Evolutionary conservation across 495 filamentous ascomycete genomes (phyloP).

Genomic region (Aspergillus heteromorphus): DNA sequence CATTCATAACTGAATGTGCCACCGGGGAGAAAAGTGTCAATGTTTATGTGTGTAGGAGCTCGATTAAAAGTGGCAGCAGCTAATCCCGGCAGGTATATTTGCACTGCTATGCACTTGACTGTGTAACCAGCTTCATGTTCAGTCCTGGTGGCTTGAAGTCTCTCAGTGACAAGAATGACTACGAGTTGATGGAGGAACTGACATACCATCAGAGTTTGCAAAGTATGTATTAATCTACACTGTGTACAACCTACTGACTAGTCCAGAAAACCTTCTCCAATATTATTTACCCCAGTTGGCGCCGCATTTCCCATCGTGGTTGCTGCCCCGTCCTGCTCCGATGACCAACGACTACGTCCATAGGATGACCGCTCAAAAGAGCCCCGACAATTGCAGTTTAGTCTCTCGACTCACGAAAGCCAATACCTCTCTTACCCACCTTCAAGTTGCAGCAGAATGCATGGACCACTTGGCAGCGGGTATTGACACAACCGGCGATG

Average conservation of each 20-base stretch:
- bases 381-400: slow-evolving; percentile 24
- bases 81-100: slow-evolving; percentile 24
- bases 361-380: slow-evolving; percentile 18
- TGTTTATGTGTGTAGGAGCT: slow-evolving; percentile 45
- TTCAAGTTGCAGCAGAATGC: slow-evolving; percentile 41
- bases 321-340: slow-evolving; percentile 25
- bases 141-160: slow-evolving; percentile 56
- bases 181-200: slow-evolving; percentile 59
- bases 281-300: slow-evolving; percentile 22
- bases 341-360: slow-evolving; percentile 29
- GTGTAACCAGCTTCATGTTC: slow-evolving; percentile 60
- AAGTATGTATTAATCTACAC: slow-evolving; percentile 42
- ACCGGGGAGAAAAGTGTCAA: slow-evolving; percentile 43
- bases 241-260: slow-evolving; percentile 33
- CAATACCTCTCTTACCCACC: slow-evolving; percentile 18
- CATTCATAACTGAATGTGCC: slow-evolving; percentile 47
- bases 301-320: slow-evolving; percentile 23
- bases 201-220: slow-evolving; percentile 61
- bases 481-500: slow-evolving; percentile 64
- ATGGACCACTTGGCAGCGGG: slow-evolving; percentile 52
- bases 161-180: slow-evolving; percentile 43
- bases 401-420: slow-evolving; percentile 31
- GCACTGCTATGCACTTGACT: slow-evolving; percentile 63
- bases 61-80: neutral
- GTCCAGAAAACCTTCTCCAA: slow-evolving; percentile 22